Conservation (phyloP, 2,329 filamentous ascomycete genomes). For the Dactylellina haptotyla region DNA sequence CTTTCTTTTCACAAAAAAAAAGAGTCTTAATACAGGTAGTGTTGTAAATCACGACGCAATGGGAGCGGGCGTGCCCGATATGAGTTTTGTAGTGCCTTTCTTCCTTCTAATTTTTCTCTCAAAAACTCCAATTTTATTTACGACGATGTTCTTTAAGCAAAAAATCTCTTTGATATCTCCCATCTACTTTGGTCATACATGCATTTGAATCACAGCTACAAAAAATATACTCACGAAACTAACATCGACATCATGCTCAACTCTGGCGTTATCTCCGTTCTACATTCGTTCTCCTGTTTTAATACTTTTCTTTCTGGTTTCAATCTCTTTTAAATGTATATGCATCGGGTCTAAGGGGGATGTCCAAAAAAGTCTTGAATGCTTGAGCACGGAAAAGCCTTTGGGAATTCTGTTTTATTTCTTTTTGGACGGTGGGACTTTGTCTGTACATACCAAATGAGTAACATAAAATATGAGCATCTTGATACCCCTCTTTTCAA, state of each 20-base stretch:
- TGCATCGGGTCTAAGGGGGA: too few relatives aligned
- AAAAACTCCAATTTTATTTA: not conserved
- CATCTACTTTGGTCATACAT: too few relatives aligned
- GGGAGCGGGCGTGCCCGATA: conserved; percentile 21
- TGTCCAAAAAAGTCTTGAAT: too few relatives aligned
- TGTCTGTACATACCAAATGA: not conserved
- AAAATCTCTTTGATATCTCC: conserved; percentile 16
- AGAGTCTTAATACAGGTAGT: conserved; percentile 2
- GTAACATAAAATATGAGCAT: conserved; percentile 22
- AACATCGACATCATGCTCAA: conserved; percentile 27
- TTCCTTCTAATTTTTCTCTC: not conserved
- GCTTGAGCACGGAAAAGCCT: not conserved
- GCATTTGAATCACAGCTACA: conserved; percentile 3
- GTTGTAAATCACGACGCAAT: conserved; percentile 31
- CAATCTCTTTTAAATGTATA: not conserved
- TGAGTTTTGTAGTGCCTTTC: conserved; percentile 30
- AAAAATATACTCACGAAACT: not conserved
- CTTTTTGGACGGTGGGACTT: not conserved
- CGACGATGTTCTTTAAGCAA: not conserved
- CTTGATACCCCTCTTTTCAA: conserved; percentile 24
- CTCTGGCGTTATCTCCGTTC: conserved; percentile 32
- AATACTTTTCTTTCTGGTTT: not conserved
- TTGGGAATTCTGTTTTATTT: not conserved
- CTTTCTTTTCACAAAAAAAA: not conserved
- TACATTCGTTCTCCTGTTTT: not conserved